Evolutionary conservation across 768 basidiomycete species (phyloP), one percentile per base, ranked within the genome.

Genomic region (Mycena capillaripes): DNA sequence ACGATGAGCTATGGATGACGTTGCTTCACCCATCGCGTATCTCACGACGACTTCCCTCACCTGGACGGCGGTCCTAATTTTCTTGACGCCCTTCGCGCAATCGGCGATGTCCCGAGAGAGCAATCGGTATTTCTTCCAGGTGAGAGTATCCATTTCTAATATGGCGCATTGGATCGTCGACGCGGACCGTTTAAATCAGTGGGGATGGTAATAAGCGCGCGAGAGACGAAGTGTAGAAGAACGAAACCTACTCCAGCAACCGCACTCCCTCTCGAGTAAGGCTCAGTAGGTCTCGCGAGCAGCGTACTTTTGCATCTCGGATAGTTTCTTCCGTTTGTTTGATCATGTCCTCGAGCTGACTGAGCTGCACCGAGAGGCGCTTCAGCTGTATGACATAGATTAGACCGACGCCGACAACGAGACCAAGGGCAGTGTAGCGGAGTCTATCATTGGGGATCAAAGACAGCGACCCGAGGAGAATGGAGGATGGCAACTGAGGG

Each of bases 91-190:
- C 21, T 29, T 44, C 0, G 27, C 36, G 17, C 48, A 52, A 8
- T 38, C 27, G 21, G 50, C 48, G 42, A 69, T 69, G 23, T 61
- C 67, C 7, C 30, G 14, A 10, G 48, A 60, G 23, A 69, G 50
- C 4, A 40, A 12, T 8, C 67, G 58, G 30, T 60, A 69, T 60
- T 61, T 60, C 25, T 69, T 69, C 67, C 67, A 69, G 29, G 58
- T 61, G 7, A 52, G 32, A 23, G 25, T 68, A 10, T 55, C 10
- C 6, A 14, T 36, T 23, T 69, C 38, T 29, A 69, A 55, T 16
- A 60, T 40, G 27, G 48, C 29, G 59, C 58, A 69, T n/a, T 44
- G 30, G n/a, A 69, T 55, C 36, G 27, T 55, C 3, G 67, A 61
- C 14, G 48, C 34, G 2, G 50, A n/a, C 17, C 66, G 46, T 25